phyloP scores from a whole-genome alignment of 2,329 filamentous ascomycete species.

The Colletotrichum abscissum region DNA sequence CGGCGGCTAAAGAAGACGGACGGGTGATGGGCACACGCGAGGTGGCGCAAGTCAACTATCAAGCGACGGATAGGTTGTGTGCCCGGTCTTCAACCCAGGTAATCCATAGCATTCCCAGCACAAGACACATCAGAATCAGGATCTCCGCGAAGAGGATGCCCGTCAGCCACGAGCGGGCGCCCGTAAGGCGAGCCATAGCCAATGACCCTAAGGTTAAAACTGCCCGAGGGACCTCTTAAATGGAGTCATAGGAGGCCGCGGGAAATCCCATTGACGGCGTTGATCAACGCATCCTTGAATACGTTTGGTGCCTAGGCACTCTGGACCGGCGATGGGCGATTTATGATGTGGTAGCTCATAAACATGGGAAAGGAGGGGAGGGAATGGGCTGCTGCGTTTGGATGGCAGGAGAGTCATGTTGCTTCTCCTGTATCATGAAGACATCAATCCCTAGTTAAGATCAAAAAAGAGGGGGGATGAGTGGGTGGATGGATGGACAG shows the following conservation, averaged over 20 bases:
- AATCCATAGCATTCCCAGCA: background rate
- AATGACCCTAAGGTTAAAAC: background rate
- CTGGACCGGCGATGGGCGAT: conserved; percentile 19
- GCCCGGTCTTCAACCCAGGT: background rate
- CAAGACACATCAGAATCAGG: background rate
- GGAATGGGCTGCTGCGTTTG: background rate
- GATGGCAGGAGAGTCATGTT: conserved; percentile 31
- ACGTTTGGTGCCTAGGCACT: background rate
- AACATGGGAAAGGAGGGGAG: background rate
- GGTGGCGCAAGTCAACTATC: background rate
- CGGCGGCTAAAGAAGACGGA: background rate
- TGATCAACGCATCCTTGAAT: background rate
- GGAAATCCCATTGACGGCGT: background rate
- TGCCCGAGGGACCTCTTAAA: background rate
- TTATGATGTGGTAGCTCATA: background rate
- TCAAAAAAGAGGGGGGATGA: background rate
- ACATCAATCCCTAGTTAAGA: conserved; percentile 13
- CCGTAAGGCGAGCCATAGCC: background rate
- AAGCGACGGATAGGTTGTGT: background rate
- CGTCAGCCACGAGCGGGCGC: conserved; percentile 4
- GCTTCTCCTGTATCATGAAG: conserved; percentile 12
- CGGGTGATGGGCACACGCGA: background rate
- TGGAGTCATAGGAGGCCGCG: conserved; percentile 3
- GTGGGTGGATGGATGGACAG: too few species aligned
- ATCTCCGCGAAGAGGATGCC: background rate